phyloP scores from a whole-genome alignment of 768 basidiomycete species.

The Psilocybe tampanensis region DNA sequence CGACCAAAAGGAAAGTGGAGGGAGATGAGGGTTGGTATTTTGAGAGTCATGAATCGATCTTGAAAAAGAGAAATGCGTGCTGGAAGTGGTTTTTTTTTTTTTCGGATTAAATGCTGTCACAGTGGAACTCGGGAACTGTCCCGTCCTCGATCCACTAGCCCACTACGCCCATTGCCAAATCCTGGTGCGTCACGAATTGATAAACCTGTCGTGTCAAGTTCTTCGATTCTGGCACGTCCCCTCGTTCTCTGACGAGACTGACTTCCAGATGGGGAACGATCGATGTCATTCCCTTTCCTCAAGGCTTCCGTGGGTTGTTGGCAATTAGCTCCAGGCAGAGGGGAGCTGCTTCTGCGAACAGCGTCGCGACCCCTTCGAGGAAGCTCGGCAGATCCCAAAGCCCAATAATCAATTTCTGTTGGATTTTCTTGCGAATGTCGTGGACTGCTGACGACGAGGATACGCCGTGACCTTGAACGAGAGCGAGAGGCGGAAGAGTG shows the following conservation, averaged over 20 bases:
- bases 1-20: slow-evolving; percentile 3
- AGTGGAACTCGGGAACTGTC: slow-evolving; percentile 23
- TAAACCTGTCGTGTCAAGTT: slow-evolving; percentile 46
- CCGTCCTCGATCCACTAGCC: slow-evolving; percentile 50
- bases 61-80: not conserved
- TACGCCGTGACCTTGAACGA: slow-evolving; percentile 41
- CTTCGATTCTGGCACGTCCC: slow-evolving; percentile 57
- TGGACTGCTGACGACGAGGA: slow-evolving; percentile 13
- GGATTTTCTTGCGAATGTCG: not conserved
- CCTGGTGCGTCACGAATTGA: slow-evolving; percentile 55
- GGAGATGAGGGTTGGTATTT: slow-evolving; percentile 5
- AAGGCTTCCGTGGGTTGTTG: slow-evolving; percentile 38
- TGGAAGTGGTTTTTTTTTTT: no score
- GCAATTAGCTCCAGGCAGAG: slow-evolving; percentile 37
- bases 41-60: slow-evolving; percentile 1
- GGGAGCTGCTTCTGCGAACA: slow-evolving; percentile 59
- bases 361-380: slow-evolving; percentile 53
- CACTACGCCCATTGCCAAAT: slow-evolving; percentile 66
- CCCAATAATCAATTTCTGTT: slow-evolving; percentile 8
- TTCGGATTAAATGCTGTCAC: slow-evolving; percentile 13
- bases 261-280: slow-evolving; percentile 25
- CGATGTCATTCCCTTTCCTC: slow-evolving; percentile 23
- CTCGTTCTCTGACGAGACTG: slow-evolving; percentile 38
- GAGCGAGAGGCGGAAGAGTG: slow-evolving; percentile 38
- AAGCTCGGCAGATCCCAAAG: slow-evolving; percentile 34